Conservation (phyloP, 2,329 filamentous ascomycete species). For the Lasiodiplodia sp. region DNA sequence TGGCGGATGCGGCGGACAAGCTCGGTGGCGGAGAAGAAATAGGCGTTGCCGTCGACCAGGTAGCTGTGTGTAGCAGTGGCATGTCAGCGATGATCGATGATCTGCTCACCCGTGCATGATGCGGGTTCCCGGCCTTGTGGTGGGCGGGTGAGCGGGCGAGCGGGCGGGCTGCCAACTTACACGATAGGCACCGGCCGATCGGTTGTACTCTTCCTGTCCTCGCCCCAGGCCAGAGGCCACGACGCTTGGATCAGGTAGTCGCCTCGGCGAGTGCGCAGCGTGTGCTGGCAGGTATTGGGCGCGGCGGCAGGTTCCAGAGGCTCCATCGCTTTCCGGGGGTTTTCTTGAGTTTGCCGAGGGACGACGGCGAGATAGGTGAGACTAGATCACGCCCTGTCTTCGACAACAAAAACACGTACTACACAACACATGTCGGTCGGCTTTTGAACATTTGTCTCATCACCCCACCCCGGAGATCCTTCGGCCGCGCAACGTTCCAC, state of each 20-base stretch:
- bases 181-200: neutral
- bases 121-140: neutral
- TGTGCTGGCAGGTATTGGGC: neutral
- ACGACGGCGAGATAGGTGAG: neutral
- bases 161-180: neutral
- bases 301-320: neutral
- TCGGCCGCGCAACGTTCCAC: neutral
- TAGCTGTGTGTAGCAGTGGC: neutral
- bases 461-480: neutral
- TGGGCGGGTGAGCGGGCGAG: neutral
- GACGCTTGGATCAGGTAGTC: conserved; percentile 23
- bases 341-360: neutral
- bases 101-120: too few species aligned
- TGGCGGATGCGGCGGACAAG: neutral
- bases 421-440: neutral
- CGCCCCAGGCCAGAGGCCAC: conserved; percentile 11
- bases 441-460: neutral
- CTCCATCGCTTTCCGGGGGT: too few species aligned
- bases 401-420: too few species aligned
- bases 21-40: conserved; percentile 17
- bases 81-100: too few species aligned
- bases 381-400: too few species aligned
- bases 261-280: neutral
- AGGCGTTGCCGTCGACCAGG: conserved; percentile 21
- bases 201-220: neutral